Evolutionary conservation across 176 grass and related monocot species (phyloP).

Genomic region (Poa pratensis): DNA sequence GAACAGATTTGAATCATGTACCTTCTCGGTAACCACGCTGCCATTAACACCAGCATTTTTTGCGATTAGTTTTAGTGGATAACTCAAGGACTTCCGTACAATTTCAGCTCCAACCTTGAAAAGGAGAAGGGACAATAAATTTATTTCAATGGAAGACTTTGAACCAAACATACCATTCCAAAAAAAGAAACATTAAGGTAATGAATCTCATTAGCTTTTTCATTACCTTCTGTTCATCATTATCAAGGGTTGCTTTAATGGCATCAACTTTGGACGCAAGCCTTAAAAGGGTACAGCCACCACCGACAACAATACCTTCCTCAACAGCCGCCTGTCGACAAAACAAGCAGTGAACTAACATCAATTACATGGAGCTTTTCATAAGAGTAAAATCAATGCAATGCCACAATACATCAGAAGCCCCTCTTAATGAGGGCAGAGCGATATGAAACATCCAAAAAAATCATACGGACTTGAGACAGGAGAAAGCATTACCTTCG

Average conservation of each 20-base stretch:
- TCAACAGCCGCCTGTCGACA: constrained; percentile 75
- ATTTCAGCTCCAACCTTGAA: constrained; percentile 89
- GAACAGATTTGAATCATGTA: neutral
- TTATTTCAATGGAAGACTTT: neutral
- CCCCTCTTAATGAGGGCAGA: neutral
- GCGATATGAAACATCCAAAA: neutral
- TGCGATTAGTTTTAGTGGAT: constrained; percentile 90
- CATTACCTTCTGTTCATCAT: constrained; percentile 92
- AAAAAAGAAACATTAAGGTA: no score
- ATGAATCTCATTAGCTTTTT: neutral
- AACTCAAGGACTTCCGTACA: constrained; percentile 86
- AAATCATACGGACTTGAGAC: neutral
- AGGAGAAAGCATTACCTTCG: constrained; percentile 61
- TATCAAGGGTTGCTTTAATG: constrained; percentile 84
- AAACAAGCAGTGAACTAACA: constrained; percentile 5
- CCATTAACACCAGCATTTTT: constrained; percentile 97
- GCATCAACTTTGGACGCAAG: constrained; percentile 84
- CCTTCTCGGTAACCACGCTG: constrained; percentile 91
- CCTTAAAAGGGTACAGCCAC: constrained; percentile 89
- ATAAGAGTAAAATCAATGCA: neutral
- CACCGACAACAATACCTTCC: constrained; percentile 96
- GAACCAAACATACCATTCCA: no score
- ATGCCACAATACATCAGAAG: neutral
- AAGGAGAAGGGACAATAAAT: neutral
- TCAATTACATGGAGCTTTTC: neutral